Percentiles rank a stretch among this genome's conserved stretches.
phyloP scores from a whole-genome alignment of 169 alveolate species.

The Plasmodium berghei region DNA sequence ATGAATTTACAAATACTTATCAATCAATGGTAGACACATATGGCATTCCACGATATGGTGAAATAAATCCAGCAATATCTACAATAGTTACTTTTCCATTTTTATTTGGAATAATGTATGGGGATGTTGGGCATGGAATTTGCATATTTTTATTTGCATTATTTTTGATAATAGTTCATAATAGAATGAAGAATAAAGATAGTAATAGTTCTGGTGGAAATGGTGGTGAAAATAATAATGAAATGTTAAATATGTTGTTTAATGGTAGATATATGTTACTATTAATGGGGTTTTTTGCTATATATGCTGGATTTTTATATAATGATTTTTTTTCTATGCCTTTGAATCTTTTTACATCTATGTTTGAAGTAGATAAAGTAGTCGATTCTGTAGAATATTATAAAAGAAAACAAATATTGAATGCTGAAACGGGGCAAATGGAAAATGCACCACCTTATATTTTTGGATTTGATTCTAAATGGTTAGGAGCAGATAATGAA shows the following conservation, averaged over 20 bases:
- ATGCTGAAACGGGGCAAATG: constrained; percentile 44
- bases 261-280: constrained; percentile 94
- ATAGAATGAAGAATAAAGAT: constrained; percentile 79
- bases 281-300: constrained; percentile 96
- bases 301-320: constrained; percentile 96
- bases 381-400: constrained; percentile 30
- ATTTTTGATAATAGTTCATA: constrained; percentile 82
- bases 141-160: constrained; percentile 89
- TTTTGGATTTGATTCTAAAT: constrained; percentile 98
- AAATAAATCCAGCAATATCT: constrained; percentile 97
- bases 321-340: constrained; percentile 98
- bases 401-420: constrained; percentile 52
- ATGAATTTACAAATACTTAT: constrained; percentile 93
- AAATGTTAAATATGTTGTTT: constrained; percentile 80
- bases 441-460: constrained; percentile 90
- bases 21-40: constrained; percentile 98
- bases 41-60: constrained; percentile 99
- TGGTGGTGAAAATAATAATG: constrained; percentile 75
- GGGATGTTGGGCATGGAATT: constrained; percentile 99
- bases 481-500: constrained; percentile 98
- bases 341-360: constrained; percentile 92
- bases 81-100: constrained; percentile 99
- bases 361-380: constrained; percentile 85
- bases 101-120: constrained; percentile 99
- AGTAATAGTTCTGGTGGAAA: no score